Percentiles rank a stretch among this genome's conserved stretches.
Conservation (phyloP, 441 rosid genomes). For the Daphne laureola region DNA sequence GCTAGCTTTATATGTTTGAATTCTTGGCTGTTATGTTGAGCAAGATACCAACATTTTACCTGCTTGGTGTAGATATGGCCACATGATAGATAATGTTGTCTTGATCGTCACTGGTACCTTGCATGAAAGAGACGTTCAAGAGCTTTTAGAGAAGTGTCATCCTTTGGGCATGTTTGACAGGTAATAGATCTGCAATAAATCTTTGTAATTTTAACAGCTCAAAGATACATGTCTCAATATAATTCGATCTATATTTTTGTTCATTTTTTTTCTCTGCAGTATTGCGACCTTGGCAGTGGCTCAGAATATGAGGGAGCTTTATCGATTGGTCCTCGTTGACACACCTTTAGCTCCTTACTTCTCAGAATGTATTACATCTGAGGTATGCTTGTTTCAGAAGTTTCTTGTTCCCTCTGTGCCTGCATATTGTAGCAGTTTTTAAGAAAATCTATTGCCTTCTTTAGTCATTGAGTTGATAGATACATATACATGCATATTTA, state of each 20-base stretch:
- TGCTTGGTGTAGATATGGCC: slow-evolving; percentile 69
- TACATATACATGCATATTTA: too few relatives aligned
- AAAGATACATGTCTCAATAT: neutral
- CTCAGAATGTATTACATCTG: slow-evolving; percentile 95
- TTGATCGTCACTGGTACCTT: slow-evolving; percentile 94
- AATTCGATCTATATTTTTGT: slow-evolving; percentile 7
- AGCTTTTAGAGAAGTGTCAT: slow-evolving; percentile 89
- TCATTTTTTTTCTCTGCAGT: slow-evolving; percentile 30
- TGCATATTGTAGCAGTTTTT: neutral
- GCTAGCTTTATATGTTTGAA: neutral
- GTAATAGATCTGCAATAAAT: slow-evolving; percentile 21
- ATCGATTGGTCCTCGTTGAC: slow-evolving; percentile 92
- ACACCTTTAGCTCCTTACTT: slow-evolving; percentile 97
- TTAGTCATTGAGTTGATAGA: too few relatives aligned
- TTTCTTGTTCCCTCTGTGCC: slow-evolving; percentile 1
- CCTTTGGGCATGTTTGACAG: slow-evolving; percentile 99
- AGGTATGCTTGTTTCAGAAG: slow-evolving; percentile 39
- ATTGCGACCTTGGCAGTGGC: slow-evolving; percentile 98
- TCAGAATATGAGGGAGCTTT: slow-evolving; percentile 97
- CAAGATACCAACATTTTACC: slow-evolving; percentile 7
- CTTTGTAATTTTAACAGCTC: neutral
- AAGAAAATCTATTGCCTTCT: too few relatives aligned
- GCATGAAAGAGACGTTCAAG: slow-evolving; percentile 99
- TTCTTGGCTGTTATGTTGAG: neutral
- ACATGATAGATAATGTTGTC: slow-evolving; percentile 99